phyloP scores from a whole-genome alignment of 352 stramenopile species.

The Aphanomyces cochlioides region DNA sequence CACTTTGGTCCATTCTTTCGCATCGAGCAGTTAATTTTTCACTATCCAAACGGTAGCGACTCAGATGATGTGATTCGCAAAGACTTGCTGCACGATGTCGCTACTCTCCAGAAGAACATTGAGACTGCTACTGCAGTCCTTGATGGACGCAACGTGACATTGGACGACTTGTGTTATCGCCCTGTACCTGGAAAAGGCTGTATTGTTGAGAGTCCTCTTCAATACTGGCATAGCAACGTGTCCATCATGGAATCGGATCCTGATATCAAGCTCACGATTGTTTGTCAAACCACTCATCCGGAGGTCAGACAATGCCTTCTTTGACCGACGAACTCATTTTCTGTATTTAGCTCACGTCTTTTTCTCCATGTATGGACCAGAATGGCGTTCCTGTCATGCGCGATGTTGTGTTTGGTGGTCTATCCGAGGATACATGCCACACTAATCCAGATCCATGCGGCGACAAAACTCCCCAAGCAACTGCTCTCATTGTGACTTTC shows the following conservation, averaged over 20 bases:
- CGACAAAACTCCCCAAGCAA: conserved; percentile 62
- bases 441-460: conserved; percentile 82
- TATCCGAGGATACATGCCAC: conserved; percentile 59
- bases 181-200: conserved; percentile 76
- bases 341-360: conserved; percentile 22
- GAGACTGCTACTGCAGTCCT: conserved; percentile 31
- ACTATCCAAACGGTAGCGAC: conserved; percentile 37
- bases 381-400: conserved; percentile 88
- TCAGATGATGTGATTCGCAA: conserved; percentile 57
- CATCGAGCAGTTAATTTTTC: conserved; percentile 85
- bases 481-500: conserved; percentile 84
- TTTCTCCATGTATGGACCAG: conserved; percentile 81
- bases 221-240: conserved; percentile 68
- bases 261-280: conserved; percentile 82
- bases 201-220: conserved; percentile 75
- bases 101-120: conserved; percentile 64
- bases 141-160: conserved; percentile 42
- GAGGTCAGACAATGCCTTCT: conserved; percentile 8
- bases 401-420: conserved; percentile 82
- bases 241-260: conserved; percentile 59
- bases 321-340: background rate
- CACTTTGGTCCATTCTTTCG: conserved; percentile 84
- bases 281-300: conserved; percentile 74
- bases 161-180: conserved; percentile 77
- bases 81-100: conserved; percentile 54